Evolutionary conservation across 2,329 filamentous ascomycete species (phyloP).

Genomic region (Fusarium newnesense): DNA sequence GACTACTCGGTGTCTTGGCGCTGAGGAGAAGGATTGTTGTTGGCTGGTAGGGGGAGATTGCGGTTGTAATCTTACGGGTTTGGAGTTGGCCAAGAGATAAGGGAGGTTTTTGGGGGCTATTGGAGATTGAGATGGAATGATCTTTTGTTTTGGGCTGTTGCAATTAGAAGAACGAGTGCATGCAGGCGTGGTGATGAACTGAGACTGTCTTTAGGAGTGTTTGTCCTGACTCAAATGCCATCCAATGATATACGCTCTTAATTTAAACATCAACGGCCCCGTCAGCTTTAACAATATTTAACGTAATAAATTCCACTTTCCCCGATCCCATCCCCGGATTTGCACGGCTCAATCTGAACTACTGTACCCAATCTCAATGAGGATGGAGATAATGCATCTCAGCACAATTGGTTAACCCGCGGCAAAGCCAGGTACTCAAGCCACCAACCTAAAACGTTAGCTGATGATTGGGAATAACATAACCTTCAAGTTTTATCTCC

Average conservation of each 20-base stretch:
- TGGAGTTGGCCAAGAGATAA: slow-evolving; percentile 26
- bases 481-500: slow-evolving; percentile 9
- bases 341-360: not conserved
- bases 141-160: slow-evolving; percentile 1
- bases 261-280: not conserved
- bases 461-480: not conserved
- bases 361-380: not conserved
- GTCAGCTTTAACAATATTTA: not conserved
- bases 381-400: not conserved
- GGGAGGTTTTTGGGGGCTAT: not conserved
- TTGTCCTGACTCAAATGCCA: not conserved
- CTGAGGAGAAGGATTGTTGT: not conserved
- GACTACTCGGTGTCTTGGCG: slow-evolving; percentile 17
- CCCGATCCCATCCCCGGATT: slow-evolving; percentile 8
- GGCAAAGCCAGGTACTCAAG: not conserved
- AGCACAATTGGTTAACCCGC: not conserved
- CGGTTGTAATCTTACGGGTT: not conserved
- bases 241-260: not conserved
- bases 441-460: not conserved
- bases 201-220: not conserved
- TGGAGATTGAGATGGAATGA: slow-evolving; percentile 12
- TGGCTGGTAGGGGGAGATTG: not conserved
- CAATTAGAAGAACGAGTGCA: not conserved
- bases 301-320: slow-evolving; percentile 20
- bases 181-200: not conserved